Conservation (phyloP, 2,329 filamentous ascomycete genomes). For the Septoria petroselini region DNA sequence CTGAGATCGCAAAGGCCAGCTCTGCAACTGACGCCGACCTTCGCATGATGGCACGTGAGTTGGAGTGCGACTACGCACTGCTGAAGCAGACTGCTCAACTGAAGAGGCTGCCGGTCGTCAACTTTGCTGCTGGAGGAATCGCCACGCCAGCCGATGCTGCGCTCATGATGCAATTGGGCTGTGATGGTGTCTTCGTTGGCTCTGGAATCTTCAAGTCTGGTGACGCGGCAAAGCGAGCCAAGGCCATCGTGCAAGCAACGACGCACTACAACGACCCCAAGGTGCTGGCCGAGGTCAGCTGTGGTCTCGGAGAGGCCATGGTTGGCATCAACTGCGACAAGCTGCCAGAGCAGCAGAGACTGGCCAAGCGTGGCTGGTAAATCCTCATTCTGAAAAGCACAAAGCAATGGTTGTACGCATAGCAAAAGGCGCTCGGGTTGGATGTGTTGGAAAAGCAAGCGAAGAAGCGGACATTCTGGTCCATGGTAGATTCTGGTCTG, state of each 20-base stretch:
- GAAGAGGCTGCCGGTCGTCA: constrained; percentile 87
- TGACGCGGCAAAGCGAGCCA: constrained; percentile 82
- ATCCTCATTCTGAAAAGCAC: background rate
- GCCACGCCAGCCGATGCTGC: constrained; percentile 97
- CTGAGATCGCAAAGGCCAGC: constrained; percentile 71
- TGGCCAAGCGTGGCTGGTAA: constrained; percentile 82
- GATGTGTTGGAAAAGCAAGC: background rate
- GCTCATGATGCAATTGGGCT: constrained; percentile 98
- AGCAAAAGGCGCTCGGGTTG: constrained; percentile 12
- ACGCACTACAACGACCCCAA: constrained; percentile 85
- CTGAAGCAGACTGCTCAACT: constrained; percentile 83
- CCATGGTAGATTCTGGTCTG: constrained; percentile 6
- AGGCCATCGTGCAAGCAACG: constrained; percentile 90
- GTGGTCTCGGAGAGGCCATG: constrained; percentile 94
- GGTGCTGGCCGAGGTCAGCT: constrained; percentile 81
- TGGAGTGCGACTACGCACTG: constrained; percentile 73
- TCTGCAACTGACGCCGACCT: constrained; percentile 68
- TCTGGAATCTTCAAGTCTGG: constrained; percentile 97
- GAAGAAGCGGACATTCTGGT: constrained; percentile 6
- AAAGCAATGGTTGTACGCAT: constrained; percentile 10
- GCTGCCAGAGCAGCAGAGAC: constrained; percentile 75
- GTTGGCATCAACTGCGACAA: constrained; percentile 84
- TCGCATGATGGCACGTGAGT: constrained; percentile 73
- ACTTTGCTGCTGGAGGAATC: constrained; percentile 98
- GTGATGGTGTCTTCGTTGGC: constrained; percentile 96